phyloP scores from a whole-genome alignment of 352 stramenopile genomes.

The Phytophthora pisi region DNA sequence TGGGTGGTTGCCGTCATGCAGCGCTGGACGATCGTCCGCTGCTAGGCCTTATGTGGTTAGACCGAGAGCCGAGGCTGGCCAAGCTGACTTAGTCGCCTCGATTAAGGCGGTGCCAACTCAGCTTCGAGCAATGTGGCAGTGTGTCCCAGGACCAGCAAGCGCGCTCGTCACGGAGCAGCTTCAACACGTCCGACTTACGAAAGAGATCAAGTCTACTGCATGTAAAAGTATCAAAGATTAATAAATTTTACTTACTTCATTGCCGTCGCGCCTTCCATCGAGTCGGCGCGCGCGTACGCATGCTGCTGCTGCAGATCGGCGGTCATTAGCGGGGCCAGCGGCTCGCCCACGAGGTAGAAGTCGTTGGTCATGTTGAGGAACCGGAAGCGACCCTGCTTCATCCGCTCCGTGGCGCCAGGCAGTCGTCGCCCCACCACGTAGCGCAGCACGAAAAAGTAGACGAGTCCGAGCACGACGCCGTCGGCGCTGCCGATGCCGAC shows the following conservation, averaged over 20 bases:
- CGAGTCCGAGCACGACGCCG: conserved; percentile 42
- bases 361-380: conserved; percentile 48
- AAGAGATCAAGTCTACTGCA: too few species aligned
- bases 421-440: conserved; percentile 42
- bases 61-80: too few species aligned
- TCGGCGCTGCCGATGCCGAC: conserved; percentile 45
- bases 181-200: too few species aligned
- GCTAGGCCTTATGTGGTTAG: too few species aligned
- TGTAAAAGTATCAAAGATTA: not conserved
- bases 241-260: conserved; percentile 2
- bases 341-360: conserved; percentile 31
- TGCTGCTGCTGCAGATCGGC: conserved; percentile 9
- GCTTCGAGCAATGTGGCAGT: too few species aligned
- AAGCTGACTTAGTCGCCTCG: too few species aligned
- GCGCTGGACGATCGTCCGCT: too few species aligned
- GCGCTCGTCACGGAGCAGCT: too few species aligned
- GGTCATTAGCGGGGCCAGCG: conserved; percentile 29
- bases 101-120: too few species aligned
- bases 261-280: conserved; percentile 8
- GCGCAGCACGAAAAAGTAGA: conserved; percentile 56
- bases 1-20: too few species aligned
- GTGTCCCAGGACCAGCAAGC: too few species aligned
- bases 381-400: conserved; percentile 33
- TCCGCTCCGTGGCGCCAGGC: conserved; percentile 25
- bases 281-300: conserved; percentile 21